A percentile compares a stretch with the other conserved stretches of the same genome.
Evolutionary conservation across 768 basidiomycete genomes (phyloP).

Genomic region (Suillus luteus): DNA sequence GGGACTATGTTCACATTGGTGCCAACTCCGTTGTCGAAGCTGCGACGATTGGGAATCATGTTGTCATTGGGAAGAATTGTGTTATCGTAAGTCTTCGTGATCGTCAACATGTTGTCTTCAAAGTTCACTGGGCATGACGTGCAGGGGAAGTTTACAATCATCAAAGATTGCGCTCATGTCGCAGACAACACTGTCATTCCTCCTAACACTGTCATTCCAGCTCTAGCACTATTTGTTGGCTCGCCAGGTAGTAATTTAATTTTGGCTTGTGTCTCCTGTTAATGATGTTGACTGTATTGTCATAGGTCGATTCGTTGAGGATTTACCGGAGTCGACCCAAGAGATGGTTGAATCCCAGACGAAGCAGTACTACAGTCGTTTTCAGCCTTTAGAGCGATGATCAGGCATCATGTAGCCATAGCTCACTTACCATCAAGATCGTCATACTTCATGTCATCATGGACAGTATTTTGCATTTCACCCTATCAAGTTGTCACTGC

Average conservation of each 20-base stretch:
- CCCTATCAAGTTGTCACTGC: neutral
- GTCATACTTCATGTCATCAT: conserved; percentile 2
- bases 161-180: conserved; percentile 92
- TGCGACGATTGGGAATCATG: conserved; percentile 90
- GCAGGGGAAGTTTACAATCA: conserved; percentile 94
- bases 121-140: neutral
- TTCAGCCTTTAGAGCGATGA: conserved; percentile 59
- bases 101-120: conserved; percentile 6
- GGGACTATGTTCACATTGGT: conserved; percentile 94
- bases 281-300: conserved; percentile 6
- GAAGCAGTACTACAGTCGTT: conserved; percentile 83
- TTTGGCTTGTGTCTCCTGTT: conserved; percentile 5
- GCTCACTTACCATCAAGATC: conserved; percentile 10
- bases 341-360: conserved; percentile 86
- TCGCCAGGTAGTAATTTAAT: conserved; percentile 66
- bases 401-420: neutral
- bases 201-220: conserved; percentile 90
- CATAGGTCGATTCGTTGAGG: conserved; percentile 76
- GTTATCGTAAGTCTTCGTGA: conserved; percentile 67
- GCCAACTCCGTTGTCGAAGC: conserved; percentile 90
- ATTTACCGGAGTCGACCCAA: conserved; percentile 92
- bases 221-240: conserved; percentile 81
- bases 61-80: conserved; percentile 94
- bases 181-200: conserved; percentile 89
- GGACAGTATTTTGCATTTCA: neutral